A percentile compares a stretch with the other conserved stretches of the same genome.
phyloP scores from a whole-genome alignment of 2,329 filamentous ascomycete species.

The Colletotrichum limetticola region DNA sequence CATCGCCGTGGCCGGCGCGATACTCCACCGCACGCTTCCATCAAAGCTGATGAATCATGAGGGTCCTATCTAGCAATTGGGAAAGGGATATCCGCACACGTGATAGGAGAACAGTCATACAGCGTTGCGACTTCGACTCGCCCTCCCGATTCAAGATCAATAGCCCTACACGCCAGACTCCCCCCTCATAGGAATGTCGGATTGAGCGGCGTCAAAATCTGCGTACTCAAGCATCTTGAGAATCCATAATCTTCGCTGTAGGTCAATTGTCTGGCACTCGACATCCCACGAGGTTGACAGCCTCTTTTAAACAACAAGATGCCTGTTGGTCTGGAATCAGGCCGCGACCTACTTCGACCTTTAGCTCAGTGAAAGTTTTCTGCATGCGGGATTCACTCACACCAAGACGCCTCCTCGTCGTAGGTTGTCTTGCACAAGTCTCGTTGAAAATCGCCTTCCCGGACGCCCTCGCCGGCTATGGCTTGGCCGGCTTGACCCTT shows the following conservation, averaged over 20 bases:
- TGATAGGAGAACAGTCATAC: not conserved
- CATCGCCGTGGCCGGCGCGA: not conserved
- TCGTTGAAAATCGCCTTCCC: not conserved
- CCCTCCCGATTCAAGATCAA: not conserved
- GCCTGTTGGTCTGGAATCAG: not conserved
- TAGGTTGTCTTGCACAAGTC: not conserved
- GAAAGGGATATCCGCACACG: not conserved
- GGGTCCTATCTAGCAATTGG: not conserved
- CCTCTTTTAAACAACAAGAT: not conserved
- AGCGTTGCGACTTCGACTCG: not conserved
- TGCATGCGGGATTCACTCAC: not conserved
- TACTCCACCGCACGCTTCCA: not conserved
- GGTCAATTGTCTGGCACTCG: not conserved
- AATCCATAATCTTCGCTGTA: not conserved
- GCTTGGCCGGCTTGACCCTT: not conserved
- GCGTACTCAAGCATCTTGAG: not conserved
- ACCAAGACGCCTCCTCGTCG: not conserved
- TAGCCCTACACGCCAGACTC: not conserved
- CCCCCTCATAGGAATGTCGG: not conserved
- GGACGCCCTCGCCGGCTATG: not conserved
- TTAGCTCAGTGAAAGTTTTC: not conserved
- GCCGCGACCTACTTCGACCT: not conserved
- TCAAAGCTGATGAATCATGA: not conserved
- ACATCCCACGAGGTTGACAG: not conserved
- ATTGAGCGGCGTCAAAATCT: not conserved